Evolutionary conservation across 1,284 basidiomycete genomes (phyloP).

Genomic region (Cryptococcus jaspeensis): DNA sequence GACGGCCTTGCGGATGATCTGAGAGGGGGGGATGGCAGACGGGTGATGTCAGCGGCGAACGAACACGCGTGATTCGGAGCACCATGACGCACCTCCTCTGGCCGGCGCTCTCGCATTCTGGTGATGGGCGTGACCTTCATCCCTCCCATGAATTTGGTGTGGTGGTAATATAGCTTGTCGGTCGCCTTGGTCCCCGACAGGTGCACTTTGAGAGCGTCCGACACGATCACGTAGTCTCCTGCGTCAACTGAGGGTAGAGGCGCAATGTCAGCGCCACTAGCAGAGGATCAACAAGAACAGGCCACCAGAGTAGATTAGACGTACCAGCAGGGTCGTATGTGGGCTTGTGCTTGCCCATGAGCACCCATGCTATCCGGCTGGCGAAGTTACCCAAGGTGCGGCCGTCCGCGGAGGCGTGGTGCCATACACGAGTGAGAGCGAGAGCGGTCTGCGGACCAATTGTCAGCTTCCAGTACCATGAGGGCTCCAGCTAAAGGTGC

Average conservation of each 20-base stretch:
- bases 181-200: conserved; percentile 88
- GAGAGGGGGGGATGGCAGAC: neutral
- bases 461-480: neutral
- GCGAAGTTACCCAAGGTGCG: conserved; percentile 90
- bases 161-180: conserved; percentile 83
- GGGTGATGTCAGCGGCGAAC: neutral
- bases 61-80: neutral
- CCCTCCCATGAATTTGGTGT: conserved; percentile 91
- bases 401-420: conserved; percentile 87
- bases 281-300: neutral
- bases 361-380: conserved; percentile 84
- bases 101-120: conserved; percentile 76
- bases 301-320: conserved; percentile 36
- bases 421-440: conserved; percentile 92
- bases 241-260: conserved; percentile 67
- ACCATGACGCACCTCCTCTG: conserved; percentile 71
- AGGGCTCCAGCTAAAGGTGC: neutral
- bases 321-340: conserved; percentile 87
- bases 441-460: conserved; percentile 71
- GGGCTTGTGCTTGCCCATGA: conserved; percentile 99
- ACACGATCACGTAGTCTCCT: conserved; percentile 97
- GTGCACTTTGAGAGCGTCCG: conserved; percentile 78
- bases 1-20: conserved; percentile 94
- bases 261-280: neutral
- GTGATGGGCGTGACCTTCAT: conserved; percentile 84